phyloP scores from a whole-genome alignment of 129 eudicot genomes.

The Scalesia atractyloides region DNA sequence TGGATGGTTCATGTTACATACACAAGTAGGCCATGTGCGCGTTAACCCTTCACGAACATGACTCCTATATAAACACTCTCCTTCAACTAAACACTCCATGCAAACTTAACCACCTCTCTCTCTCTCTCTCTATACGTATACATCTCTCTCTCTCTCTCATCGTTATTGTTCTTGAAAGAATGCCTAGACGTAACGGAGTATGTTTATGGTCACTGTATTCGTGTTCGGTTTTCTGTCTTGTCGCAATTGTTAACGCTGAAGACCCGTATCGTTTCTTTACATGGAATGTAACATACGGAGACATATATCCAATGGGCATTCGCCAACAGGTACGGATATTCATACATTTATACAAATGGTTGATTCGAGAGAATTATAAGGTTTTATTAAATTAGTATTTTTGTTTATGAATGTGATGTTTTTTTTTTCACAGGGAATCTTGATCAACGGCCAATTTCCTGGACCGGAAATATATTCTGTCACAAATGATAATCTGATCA shows the following conservation, averaged over 20 bases:
- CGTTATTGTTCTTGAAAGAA: slow-evolving; percentile 4
- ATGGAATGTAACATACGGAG: slow-evolving; percentile 77
- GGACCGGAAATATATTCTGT: slow-evolving; percentile 73
- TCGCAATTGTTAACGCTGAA: slow-evolving; percentile 47
- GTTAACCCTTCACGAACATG: slow-evolving; percentile 9
- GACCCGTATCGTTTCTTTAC: slow-evolving; percentile 62
- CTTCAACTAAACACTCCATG: slow-evolving; percentile 29
- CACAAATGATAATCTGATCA: slow-evolving; percentile 79
- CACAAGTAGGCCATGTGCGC: slow-evolving; percentile 31
- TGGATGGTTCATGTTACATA: slow-evolving; percentile 25
- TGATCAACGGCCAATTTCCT: slow-evolving; percentile 84
- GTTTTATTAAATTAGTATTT: not conserved
- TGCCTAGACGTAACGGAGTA: slow-evolving; percentile 24
- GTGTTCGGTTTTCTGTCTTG: slow-evolving; percentile 15
- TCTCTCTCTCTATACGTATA: not conserved
- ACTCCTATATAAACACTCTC: slow-evolving; percentile 38
- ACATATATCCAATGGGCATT: slow-evolving; percentile 68
- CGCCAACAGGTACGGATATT: slow-evolving; percentile 62
- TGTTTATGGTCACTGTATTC: not conserved
- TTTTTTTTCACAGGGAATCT: slow-evolving; percentile 56
- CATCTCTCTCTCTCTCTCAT: not conserved
- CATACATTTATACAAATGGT: not conserved
- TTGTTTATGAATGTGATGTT: slow-evolving; percentile 2
- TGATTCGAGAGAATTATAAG: not conserved
- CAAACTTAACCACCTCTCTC: slow-evolving; percentile 16